Percentiles rank a stretch among this genome's conserved stretches.
Conservation (phyloP, 768 basidiomycete genomes). For the Calocybe indica region DNA sequence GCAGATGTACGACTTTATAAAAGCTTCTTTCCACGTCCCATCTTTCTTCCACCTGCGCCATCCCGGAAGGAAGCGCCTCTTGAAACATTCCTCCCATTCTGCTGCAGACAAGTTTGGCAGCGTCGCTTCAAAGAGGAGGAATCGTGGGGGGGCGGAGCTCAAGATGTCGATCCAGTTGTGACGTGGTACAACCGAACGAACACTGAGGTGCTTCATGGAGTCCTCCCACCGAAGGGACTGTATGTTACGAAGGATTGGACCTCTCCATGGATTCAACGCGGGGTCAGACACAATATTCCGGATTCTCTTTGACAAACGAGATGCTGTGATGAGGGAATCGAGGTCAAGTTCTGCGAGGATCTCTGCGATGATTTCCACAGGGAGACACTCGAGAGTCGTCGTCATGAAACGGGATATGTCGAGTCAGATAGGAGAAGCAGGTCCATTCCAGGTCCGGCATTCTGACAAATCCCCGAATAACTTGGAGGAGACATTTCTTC, state of each 20-base stretch:
- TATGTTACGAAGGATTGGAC: constrained; percentile 59
- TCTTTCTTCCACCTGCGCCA: constrained; percentile 70
- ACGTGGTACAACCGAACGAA: constrained; percentile 58
- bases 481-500: too few species aligned
- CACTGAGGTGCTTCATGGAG: constrained; percentile 52
- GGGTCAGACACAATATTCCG: constrained; percentile 54
- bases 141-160: constrained; percentile 52
- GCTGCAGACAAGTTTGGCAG: constrained; percentile 57
- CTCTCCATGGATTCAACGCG: constrained; percentile 71
- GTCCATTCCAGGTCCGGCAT: not conserved
- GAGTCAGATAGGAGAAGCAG: not conserved
- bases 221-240: constrained; percentile 39
- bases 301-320: constrained; percentile 57
- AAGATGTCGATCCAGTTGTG: constrained; percentile 80
- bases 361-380: constrained; percentile 73
- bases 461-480: not conserved
- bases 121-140: constrained; percentile 62
- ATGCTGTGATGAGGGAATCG: constrained; percentile 47
- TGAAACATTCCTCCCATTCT: constrained; percentile 77
- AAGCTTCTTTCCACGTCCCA: constrained; percentile 57
- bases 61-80: constrained; percentile 67
- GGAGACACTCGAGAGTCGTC: constrained; percentile 46
- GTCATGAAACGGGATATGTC: not conserved
- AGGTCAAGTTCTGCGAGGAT: constrained; percentile 68
- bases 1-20: constrained; percentile 47